Percentiles rank a stretch among this genome's conserved stretches.
These are phyloP conservation scores for Cryphonectria parasitica DNA, from an alignment of 2,329 filamentous ascomycete species.

Conservation along the genomic window DNA sequence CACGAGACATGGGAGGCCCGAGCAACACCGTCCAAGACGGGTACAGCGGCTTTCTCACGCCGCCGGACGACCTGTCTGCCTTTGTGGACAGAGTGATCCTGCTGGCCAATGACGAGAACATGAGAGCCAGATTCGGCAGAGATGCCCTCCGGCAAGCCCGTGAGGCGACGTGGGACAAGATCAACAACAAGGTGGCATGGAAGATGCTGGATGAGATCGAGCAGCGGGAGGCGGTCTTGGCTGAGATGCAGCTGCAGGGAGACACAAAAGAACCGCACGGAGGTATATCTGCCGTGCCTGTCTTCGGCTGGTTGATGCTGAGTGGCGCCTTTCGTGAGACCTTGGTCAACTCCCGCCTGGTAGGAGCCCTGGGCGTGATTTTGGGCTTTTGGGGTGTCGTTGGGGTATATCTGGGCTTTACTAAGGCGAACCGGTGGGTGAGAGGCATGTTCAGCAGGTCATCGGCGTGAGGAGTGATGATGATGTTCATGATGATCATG, in stretches of 20 bases:
- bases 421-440: conserved; percentile 47
- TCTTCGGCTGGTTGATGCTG: conserved; percentile 51
- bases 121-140: conserved; percentile 50
- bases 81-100: conserved; percentile 60
- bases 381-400: conserved; percentile 54
- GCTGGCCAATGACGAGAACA: conserved; percentile 49
- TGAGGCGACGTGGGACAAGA: conserved; percentile 71
- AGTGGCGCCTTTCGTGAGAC: conserved; percentile 44
- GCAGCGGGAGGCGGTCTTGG: conserved; percentile 44
- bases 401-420: conserved; percentile 53
- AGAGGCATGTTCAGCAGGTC: conserved; percentile 15
- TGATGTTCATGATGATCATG: background rate
- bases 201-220: conserved; percentile 60
- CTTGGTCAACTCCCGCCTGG: conserved; percentile 49
- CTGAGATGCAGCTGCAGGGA: conserved; percentile 24
- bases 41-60: conserved; percentile 63
- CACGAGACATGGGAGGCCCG: conserved; percentile 70
- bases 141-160: conserved; percentile 60
- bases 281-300: conserved; percentile 35
- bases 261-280: background rate
- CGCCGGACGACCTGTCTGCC: conserved; percentile 59
- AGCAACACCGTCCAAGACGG: conserved; percentile 67
- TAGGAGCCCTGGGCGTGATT: conserved; percentile 51
- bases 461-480: background rate
- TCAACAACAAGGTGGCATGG: conserved; percentile 71